A percentile compares a stretch with the other conserved stretches of the same genome.
Conservation (phyloP, 139 green algal species). For the Nannochloris sp. region DNA sequence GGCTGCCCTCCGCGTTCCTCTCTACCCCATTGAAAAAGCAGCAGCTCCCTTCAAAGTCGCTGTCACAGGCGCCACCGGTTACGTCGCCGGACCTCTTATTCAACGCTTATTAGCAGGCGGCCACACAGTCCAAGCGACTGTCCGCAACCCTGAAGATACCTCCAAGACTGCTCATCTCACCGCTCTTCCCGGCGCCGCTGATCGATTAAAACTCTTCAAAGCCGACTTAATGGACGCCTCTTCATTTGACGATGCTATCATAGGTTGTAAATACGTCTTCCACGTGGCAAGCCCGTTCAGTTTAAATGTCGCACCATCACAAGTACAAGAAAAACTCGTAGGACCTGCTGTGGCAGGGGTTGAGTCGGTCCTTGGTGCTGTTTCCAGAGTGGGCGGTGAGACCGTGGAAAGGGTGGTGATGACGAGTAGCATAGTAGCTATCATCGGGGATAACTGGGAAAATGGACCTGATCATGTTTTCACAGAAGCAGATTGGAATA, state of each 20-base stretch:
- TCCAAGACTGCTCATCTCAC: background rate
- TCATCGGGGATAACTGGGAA: slow-evolving; percentile 22
- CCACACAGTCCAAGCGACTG: slow-evolving; percentile 39
- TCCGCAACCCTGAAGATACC: slow-evolving; percentile 6
- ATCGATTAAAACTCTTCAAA: slow-evolving; percentile 32
- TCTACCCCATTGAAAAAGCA: no score
- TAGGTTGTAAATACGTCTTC: slow-evolving; percentile 55
- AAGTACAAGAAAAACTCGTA: slow-evolving; percentile 41
- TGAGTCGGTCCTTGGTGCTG: slow-evolving; percentile 47
- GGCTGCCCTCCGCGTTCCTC: no score
- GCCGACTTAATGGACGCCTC: slow-evolving; percentile 36
- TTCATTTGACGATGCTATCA: slow-evolving; percentile 33
- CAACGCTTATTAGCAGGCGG: slow-evolving; percentile 41
- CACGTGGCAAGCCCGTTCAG: slow-evolving; percentile 66
- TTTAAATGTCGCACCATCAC: slow-evolving; percentile 28
- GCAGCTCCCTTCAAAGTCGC: no score
- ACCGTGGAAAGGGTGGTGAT: slow-evolving; percentile 51
- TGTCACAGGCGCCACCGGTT: slow-evolving; percentile 43
- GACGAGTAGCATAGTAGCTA: slow-evolving; percentile 56
- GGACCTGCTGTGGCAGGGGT: slow-evolving; percentile 57
- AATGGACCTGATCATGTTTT: slow-evolving; percentile 31
- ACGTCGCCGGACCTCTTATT: slow-evolving; percentile 35
- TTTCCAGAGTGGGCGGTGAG: slow-evolving; percentile 29
- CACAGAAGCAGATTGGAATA: slow-evolving; percentile 75
- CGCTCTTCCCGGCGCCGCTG: background rate